Conservation (phyloP, 345 rosid species). For the Cardamine occulta region DNA sequence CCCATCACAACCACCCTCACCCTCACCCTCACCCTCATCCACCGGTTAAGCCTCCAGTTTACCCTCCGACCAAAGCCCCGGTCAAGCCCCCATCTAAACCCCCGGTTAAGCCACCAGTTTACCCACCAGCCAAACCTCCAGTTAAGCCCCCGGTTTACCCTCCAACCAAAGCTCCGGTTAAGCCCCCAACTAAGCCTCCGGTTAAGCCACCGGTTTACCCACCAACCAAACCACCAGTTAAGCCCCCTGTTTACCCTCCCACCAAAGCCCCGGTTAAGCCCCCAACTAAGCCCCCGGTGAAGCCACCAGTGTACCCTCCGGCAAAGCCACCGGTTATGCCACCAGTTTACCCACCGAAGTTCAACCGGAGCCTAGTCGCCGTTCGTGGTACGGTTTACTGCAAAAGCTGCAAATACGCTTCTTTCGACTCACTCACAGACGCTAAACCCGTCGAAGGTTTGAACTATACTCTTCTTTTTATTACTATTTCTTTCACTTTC, state of each 20-base stretch:
- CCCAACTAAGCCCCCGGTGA: conserved; percentile 42
- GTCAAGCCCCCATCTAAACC: conserved; percentile 41
- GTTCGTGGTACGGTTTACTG: conserved; percentile 83
- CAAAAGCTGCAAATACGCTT: conserved; percentile 83
- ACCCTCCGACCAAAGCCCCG: conserved; percentile 34
- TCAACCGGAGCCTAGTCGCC: conserved; percentile 62
- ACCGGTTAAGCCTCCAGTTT: conserved; percentile 26
- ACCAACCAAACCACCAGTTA: conserved; percentile 40
- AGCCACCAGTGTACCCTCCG: conserved; percentile 52
- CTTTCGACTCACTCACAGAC: conserved; percentile 58
- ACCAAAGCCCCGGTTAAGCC: conserved; percentile 30
- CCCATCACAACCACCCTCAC: conserved; percentile 39
- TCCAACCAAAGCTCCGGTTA: conserved; percentile 40
- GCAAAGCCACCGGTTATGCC: conserved; percentile 45
- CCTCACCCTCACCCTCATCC: conserved; percentile 47
- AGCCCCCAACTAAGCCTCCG: conserved; percentile 43
- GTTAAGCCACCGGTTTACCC: conserved; percentile 39
- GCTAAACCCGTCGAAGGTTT: conserved; percentile 70
- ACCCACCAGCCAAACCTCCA: conserved; percentile 44
- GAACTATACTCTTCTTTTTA: not conserved
- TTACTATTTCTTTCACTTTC: not conserved
- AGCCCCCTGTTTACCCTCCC: conserved; percentile 43
- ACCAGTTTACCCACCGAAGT: conserved; percentile 44
- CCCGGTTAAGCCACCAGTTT: conserved; percentile 42
- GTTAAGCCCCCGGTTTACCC: conserved; percentile 40